Evolutionary conservation across 371 early-diverging fungal genomes (phyloP), one percentile per base, ranked within the genome.

Genomic region (Synchytrium microbalum): DNA sequence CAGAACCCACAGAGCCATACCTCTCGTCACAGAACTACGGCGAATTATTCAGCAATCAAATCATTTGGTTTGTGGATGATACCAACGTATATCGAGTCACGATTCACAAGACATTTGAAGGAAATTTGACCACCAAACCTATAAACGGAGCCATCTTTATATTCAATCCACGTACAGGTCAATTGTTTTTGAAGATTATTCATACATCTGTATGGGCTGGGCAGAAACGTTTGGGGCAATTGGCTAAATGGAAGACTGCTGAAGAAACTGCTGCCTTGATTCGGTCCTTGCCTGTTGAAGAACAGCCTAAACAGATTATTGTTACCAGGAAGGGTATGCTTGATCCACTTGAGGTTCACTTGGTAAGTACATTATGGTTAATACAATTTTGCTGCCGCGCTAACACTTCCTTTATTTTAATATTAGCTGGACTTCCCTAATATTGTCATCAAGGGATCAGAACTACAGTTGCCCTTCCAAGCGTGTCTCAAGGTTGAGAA

Each of bases 81-180:
- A 96, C 99, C 60, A 96, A 97, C 68, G 99, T 98, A 2, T 98
- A 98, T 76, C 92, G 99, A 72, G 99, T 98, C 46, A 98, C 97
- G 29, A 95, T 96, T 72, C 99, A 98, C 85, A 96, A 96, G 86
- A 97, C 99, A 8, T 96, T 95, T 67, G 98, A 98, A 76, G 99
- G 99, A 55, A 96, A 96, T 73, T 88, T 98, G 86, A 80, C 79
- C 29, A 98, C 98, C 28, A 96, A 96, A 69, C 98, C 97, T 30
- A 97, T 97, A 76, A 98, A 99, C 83, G 97, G 97, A 62, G 96
- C 96, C 33, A 91, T 98, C 68, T 94, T 98, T 75, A 93, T 98
- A 63, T 93, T 99, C 84, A 98, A 99, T 69, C 99, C 99, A 58
- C 88, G 95, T 67, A 97, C 96, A 13, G 99, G 99, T 59, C 98